Evolutionary conservation across 1,284 basidiomycete species (phyloP), one percentile per base, ranked within the genome.

Genomic region (Wallemia mellicola): DNA sequence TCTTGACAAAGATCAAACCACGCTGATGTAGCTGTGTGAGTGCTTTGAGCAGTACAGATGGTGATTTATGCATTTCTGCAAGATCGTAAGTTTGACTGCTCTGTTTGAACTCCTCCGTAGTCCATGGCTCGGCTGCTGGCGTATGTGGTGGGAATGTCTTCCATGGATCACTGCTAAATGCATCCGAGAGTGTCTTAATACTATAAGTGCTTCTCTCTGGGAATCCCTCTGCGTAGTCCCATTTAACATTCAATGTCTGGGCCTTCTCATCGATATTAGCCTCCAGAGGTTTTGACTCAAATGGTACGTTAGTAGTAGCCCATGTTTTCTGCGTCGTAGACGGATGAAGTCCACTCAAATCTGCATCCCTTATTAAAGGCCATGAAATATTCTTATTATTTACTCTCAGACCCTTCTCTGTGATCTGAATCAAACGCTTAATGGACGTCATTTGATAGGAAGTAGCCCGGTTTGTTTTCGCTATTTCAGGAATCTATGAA

Each of bases 1-100:
- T 75, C 1, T 65, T 68, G 27, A 78, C 66, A 32, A 79, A 71
- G 2, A 75, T 70, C 26, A 79, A 63, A 0, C 78, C 78, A 63
- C 74, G 74, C 0, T 65, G 61, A 33, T 73, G 67, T 1, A 76
- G 67, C 33, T 74, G 69, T 59, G 66, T 57, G 59, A 73, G 64
- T 22, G 67, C 66, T 25, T 60, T 60, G n/a, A 66, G 60, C 7
- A 69, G 61, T 5, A 62, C 57, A 2, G 28, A 19, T 14, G 62
- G 59, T 27, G 60, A 59, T n/a, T 22, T 5, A 30, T 57, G 24
- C 59, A 66, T 28, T 32, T 61, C 27, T 48, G 38, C 38, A 11
- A 48, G 9, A n/a, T 30, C 24, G 57, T 62, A 64, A 2, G 58
- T 57, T 2, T 60, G 26, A 24, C 62, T 59, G 1, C 27, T 57